phyloP scores from a whole-genome alignment of 805 yeast species.

The Blastobotrys mokoenaii region DNA sequence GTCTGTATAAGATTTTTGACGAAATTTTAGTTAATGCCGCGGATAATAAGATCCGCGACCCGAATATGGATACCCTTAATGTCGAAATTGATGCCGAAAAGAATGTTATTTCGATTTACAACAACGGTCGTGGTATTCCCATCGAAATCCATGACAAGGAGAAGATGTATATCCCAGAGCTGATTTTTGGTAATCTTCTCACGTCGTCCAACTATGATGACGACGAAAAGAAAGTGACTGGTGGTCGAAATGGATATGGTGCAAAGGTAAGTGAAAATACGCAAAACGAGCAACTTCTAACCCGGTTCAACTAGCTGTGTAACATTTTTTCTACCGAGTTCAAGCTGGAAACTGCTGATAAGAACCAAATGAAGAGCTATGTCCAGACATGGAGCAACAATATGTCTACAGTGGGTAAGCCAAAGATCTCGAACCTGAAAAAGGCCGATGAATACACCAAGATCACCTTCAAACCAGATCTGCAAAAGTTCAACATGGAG shows the following conservation, averaged over 20 bases:
- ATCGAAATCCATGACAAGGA: conserved; percentile 87
- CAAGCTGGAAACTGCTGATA: conserved; percentile 81
- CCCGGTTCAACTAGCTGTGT: conserved; percentile 42
- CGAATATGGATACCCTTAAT: conserved; percentile 74
- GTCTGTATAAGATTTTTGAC: conserved; percentile 90
- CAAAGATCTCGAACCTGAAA: conserved; percentile 55
- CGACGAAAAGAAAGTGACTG: conserved; percentile 88
- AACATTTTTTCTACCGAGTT: conserved; percentile 90
- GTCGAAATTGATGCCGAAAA: conserved; percentile 74
- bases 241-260: conserved; percentile 98
- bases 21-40: conserved; percentile 98
- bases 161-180: conserved; percentile 86
- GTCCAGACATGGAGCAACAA: conserved; percentile 81
- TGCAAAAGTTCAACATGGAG: conserved; percentile 78
- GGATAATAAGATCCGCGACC: conserved; percentile 94
- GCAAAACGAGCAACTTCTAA: not conserved
- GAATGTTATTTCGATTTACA: conserved; percentile 69
- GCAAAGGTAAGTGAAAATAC: conserved; percentile 47
- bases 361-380: conserved; percentile 50
- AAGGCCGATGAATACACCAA: conserved; percentile 68
- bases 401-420: conserved; percentile 71
- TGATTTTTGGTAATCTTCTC: conserved; percentile 88
- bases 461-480: conserved; percentile 82
- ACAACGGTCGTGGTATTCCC: conserved; percentile 95
- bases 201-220: conserved; percentile 97